phyloP scores from a whole-genome alignment of 225 moss, liverwort and hornwort species.

The Lunularia cruciata region DNA sequence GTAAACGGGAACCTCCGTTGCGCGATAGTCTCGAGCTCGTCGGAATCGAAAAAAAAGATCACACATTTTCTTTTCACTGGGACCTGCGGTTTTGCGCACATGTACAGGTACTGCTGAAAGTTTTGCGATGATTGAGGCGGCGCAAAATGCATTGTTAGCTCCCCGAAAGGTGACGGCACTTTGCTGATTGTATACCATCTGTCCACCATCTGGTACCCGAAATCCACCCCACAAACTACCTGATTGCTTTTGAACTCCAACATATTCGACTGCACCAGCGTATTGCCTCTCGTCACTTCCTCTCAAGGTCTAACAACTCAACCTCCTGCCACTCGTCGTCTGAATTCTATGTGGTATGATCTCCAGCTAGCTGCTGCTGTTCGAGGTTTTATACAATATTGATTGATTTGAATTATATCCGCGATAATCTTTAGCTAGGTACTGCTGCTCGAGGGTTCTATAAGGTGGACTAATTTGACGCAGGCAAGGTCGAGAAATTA shows the following conservation, averaged over 20 bases:
- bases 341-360: too few relatives aligned
- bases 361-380: too few relatives aligned
- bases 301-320: too few relatives aligned
- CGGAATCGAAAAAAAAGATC: not conserved
- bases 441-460: too few relatives aligned
- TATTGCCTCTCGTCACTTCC: too few relatives aligned
- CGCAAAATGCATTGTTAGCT: not conserved
- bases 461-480: too few relatives aligned
- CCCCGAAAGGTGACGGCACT: constrained; percentile 6
- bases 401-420: too few relatives aligned
- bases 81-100: not conserved
- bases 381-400: too few relatives aligned
- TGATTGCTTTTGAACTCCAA: not conserved
- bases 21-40: not conserved
- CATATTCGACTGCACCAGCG: not conserved
- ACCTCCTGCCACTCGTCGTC: too few relatives aligned
- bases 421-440: too few relatives aligned
- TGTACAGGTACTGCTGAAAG: not conserved
- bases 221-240: not conserved
- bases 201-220: constrained; percentile 5
- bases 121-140: not conserved
- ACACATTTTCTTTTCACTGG: not conserved
- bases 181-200: constrained; percentile 4
- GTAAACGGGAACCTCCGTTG: not conserved
- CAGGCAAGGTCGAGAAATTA: too few relatives aligned